Base-by-base conservation (phyloP, 495 filamentous ascomycete species). In the Durotheca rogersii region DNA sequence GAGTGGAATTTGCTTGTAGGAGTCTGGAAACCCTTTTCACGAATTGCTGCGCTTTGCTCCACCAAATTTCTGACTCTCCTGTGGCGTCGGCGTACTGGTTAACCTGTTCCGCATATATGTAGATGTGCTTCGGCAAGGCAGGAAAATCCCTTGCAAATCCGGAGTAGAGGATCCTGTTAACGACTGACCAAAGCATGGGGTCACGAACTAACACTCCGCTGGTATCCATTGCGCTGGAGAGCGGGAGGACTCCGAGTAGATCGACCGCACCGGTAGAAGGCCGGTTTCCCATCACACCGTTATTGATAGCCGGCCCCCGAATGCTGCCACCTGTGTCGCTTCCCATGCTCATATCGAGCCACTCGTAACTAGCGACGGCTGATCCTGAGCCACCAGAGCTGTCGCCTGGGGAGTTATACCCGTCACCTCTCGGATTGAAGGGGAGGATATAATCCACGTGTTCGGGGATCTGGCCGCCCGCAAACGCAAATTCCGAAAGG, bases 401-500 rank as follows among this genome's bases (percentile, higher is more conserved):
- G 3, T 64, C 67, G 3, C 68, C 65, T 16, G 68, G 65, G 21
- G 70, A 69, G 19, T 73, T 61, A 53, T 72, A 72, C 0, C 73
- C 70, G 49, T 79, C 75, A 1, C 71, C 74, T 10, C 74, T 56
- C 2, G 75, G 69, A 41, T 77, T 79, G 48, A 74, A 72, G 0
- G 75, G 75, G 27, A n/a, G n/a, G n/a, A n/a, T n/a, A n/a, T n/a
- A n/a, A n/a, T n/a, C n/a, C n/a, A n/a, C n/a, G n/a, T n/a, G n/a
- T n/a, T n/a, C n/a, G n/a, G n/a, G n/a, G n/a, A n/a, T n/a, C n/a
- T n/a, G n/a, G n/a, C n/a, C n/a, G n/a, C n/a, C n/a, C n/a, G n/a
- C n/a, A n/a, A n/a, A 75, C 1, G 75, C 77, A 44, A 82, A 81
- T 42, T 81, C 74, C 19, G 65, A 68, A 0, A 72, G 68, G 45